A percentile compares a stretch with the other conserved stretches of the same genome.
phyloP scores from a whole-genome alignment of 1,284 basidiomycete genomes.

The Anthracocystis setariae region DNA sequence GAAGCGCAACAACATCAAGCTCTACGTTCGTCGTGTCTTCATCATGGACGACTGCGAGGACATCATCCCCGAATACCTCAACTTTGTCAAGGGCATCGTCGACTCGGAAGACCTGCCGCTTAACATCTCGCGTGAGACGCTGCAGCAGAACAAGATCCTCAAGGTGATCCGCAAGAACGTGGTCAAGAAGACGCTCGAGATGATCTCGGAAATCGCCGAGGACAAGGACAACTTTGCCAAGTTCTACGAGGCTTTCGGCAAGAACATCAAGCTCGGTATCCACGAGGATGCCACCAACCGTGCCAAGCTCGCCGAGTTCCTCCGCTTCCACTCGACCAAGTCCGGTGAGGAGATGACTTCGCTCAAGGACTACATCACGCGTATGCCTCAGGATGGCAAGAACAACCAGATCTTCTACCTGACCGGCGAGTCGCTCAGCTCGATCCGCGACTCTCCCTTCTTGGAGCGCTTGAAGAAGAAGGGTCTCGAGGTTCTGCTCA shows the following conservation, averaged over 20 bases:
- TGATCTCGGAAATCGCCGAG: constrained; percentile 95
- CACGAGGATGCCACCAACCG: constrained; percentile 99
- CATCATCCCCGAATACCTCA: constrained; percentile 99
- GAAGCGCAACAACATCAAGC: constrained; percentile 99
- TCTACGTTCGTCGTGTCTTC: constrained; percentile 99
- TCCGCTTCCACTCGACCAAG: constrained; percentile 99
- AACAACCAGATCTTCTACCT: constrained; percentile 91
- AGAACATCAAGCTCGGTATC: constrained; percentile 81
- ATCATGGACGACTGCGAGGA: constrained; percentile 99
- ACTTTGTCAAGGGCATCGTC: constrained; percentile 95
- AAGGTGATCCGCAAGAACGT: constrained; percentile 90
- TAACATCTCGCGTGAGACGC: constrained; percentile 99
- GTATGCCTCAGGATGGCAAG: constrained; percentile 99
- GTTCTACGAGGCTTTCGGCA: constrained; percentile 86
- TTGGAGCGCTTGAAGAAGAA: constrained; percentile 99
- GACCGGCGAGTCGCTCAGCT: constrained; percentile 94
- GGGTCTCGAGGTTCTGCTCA: constrained; percentile 96
- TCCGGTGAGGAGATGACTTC: constrained; percentile 89
- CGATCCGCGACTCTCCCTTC: constrained; percentile 95
- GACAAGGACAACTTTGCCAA: constrained; percentile 99
- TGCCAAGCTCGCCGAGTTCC: constrained; percentile 98
- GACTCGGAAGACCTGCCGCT: constrained; percentile 99
- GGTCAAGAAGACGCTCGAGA: constrained; percentile 97
- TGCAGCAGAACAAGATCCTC: constrained; percentile 99
- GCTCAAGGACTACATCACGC: constrained; percentile 99